phyloP scores from a whole-genome alignment of 768 basidiomycete genomes.

The Tremella mesenterica region DNA sequence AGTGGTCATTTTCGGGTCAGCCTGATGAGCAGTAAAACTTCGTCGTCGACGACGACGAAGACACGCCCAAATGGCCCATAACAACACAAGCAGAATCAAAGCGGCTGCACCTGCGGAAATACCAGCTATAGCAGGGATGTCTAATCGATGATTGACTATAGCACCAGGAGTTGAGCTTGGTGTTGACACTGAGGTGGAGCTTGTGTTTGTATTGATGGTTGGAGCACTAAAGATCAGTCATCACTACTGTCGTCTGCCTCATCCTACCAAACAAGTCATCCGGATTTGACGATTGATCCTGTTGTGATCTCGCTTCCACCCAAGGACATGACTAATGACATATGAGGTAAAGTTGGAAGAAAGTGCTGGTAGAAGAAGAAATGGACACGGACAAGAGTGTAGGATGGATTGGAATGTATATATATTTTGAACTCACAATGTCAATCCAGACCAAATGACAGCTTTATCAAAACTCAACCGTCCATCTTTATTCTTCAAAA shows the following conservation, averaged over 20 bases:
- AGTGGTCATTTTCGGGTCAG: too few species aligned
- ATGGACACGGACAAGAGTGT: too few species aligned
- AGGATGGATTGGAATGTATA: too few species aligned
- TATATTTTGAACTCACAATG: not conserved
- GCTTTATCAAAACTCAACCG: not conserved
- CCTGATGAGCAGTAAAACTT: too few species aligned
- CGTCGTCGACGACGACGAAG: not conserved
- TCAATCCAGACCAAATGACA: not conserved
- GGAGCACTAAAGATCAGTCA: not conserved
- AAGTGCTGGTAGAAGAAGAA: too few species aligned
- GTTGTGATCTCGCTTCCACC: too few species aligned
- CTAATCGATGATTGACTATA: not conserved
- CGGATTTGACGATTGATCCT: too few species aligned
- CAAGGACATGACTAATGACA: not conserved
- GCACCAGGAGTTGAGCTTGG: not conserved
- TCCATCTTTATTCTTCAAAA: not conserved
- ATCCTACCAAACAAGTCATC: too few species aligned
- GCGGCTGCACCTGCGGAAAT: not conserved
- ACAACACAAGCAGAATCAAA: not conserved
- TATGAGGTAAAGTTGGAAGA: too few species aligned
- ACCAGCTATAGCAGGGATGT: not conserved
- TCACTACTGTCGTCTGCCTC: too few species aligned
- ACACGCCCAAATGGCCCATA: not conserved
- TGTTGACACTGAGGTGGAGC: not conserved
- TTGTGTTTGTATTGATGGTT: not conserved